Conservation (phyloP, 495 filamentous ascomycete species). For the Aspergillus steynii region DNA sequence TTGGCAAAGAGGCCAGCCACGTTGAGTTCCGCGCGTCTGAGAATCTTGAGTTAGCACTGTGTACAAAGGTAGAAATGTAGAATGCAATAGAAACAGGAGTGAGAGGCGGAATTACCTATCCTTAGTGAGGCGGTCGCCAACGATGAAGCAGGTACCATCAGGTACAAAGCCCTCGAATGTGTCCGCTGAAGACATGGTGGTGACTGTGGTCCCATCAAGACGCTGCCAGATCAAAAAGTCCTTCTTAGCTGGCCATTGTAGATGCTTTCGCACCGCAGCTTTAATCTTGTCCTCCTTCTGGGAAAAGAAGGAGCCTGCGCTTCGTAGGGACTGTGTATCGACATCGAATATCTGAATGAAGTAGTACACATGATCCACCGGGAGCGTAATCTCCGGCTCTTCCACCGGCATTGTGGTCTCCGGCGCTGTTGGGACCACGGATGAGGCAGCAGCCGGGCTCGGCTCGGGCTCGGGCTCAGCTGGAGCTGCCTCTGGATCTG, state of each 20-base stretch:
- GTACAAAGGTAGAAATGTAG: not conserved
- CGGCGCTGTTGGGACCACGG: not conserved
- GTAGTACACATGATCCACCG: conserved; percentile 46
- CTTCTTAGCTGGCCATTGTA: conserved; percentile 37
- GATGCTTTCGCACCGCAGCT: conserved; percentile 39
- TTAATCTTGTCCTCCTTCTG: conserved; percentile 47
- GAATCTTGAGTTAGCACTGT: conserved; percentile 11
- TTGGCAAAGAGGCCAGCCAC: conserved; percentile 44
- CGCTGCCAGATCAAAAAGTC: conserved; percentile 51
- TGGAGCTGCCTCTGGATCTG: conserved; percentile 10
- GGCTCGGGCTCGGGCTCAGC: conserved; percentile 8
- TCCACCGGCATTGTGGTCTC: not conserved
- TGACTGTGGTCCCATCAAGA: conserved; percentile 40
- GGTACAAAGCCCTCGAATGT: conserved; percentile 40
- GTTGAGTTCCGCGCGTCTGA: conserved; percentile 37
- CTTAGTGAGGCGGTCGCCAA: conserved; percentile 44
- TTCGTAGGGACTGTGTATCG: conserved; percentile 45
- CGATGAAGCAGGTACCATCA: conserved; percentile 46
- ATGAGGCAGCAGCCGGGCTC: too few species aligned
- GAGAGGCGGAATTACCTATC: conserved; percentile 31
- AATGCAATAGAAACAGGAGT: not conserved
- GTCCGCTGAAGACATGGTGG: conserved; percentile 40
- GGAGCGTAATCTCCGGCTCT: conserved; percentile 23
- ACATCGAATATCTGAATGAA: conserved; percentile 54
- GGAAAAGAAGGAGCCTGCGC: conserved; percentile 55